Base-by-base conservation (phyloP, 345 rosid species). In the Eucalyptus regnans region DNA sequence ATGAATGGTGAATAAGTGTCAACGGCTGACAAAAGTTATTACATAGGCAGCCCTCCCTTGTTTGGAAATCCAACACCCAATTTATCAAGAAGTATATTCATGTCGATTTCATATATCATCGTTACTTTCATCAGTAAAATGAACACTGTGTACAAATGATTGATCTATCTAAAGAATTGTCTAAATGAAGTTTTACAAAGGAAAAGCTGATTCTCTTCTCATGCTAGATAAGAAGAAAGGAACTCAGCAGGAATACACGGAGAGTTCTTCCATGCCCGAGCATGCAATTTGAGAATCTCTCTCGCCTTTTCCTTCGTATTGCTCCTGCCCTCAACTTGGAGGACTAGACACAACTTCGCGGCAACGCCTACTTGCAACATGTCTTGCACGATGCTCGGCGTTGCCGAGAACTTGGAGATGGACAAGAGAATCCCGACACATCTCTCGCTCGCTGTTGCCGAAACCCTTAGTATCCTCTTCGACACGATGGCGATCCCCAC, bases 281-380 rank as follows among this genome's bases (percentile, higher is more conserved):
- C 94, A 92, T 96, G 97, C 92, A 95, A 88, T 91, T 93, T 94
- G 71, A 97, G 94, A 56, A 96, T 89, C 89, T 97, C 97, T 86
- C 87, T 91, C 8, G 97, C 98, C 89, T 91, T 97, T 49, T 94
- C 96, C 89, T 93, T 93, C 33, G 92, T 94, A 92, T 87, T 94
- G 79, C 81, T 89, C 43, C 91, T 91, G 84, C 95, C 89, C 25
- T 90, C 95, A 29, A 93, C 91, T 91, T 96, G 98, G 58, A 96
- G 87, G 87, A 97, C 92, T 92, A 95, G 88, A 88, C 96, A 95
- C 88, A 97, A 86, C 94, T 95, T 96, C 3, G 92, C 90, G 90
- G 95, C 97, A 48, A 93, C 97, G 20, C 99, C 97, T 31, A 96
- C 87, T 88, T 94, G 95, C 92, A 96, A 71, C 95, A 97, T 96